phyloP scores from a whole-genome alignment of 2,329 filamentous ascomycete genomes.

The Basipetospora sp. region DNA sequence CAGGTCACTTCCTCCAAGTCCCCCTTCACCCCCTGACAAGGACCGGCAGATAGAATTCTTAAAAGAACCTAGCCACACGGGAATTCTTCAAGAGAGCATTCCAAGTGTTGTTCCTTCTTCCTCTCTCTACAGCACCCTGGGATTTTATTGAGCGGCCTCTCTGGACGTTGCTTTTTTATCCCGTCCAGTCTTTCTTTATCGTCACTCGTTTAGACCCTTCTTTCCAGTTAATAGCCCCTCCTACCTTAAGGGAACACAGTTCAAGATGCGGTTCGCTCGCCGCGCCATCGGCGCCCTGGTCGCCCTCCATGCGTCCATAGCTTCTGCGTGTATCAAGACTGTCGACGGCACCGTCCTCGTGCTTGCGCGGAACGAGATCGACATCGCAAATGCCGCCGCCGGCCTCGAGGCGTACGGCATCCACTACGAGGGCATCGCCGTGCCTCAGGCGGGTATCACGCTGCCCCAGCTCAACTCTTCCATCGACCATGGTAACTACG shows the following conservation, averaged over 20 bases:
- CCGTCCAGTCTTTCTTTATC: no score
- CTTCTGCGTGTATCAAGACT: constrained; percentile 6
- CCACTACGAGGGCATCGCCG: constrained; percentile 37
- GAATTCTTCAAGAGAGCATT: no score
- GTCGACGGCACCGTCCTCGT: constrained; percentile 37
- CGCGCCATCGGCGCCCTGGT: constrained; percentile 3
- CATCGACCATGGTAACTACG: constrained; percentile 37
- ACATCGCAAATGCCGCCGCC: constrained; percentile 26
- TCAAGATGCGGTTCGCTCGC: constrained; percentile 2
- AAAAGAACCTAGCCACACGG: no score
- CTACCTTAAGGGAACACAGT: background rate
- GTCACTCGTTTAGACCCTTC: background rate
- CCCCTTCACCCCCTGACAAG: no score
- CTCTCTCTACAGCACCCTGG: no score
- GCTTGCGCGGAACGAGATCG: constrained; percentile 35
- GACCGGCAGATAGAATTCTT: no score
- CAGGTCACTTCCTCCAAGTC: no score
- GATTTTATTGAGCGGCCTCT: no score
- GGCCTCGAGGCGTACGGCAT: constrained; percentile 40
- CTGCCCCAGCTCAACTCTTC: constrained; percentile 38
- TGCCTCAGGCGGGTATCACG: constrained; percentile 35
- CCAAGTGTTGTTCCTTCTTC: no score
- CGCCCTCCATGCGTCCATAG: background rate
- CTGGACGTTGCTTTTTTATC: no score
- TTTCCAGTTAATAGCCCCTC: background rate